These are phyloP conservation scores for Populus deltoides DNA, from an alignment of 345 rosid species.

Conservation along the genomic window DNA sequence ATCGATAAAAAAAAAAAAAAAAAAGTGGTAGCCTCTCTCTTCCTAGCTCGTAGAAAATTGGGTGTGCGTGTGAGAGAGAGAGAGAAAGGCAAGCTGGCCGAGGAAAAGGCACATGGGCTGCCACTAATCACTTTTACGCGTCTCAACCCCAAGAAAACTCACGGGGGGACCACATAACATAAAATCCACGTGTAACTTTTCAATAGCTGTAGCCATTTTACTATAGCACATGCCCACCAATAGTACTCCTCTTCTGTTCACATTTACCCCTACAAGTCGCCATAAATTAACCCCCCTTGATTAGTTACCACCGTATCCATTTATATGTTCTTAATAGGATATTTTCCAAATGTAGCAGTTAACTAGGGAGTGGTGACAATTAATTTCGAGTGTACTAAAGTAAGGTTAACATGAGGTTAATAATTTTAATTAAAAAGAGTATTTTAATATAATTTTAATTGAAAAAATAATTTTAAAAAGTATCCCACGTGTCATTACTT, in stretches of 20 bases:
- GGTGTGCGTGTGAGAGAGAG: background rate
- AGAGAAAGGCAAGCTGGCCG: conserved; percentile 24
- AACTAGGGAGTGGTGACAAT: no score
- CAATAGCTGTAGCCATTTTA: background rate
- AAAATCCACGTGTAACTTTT: conserved; percentile 31
- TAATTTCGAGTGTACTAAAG: background rate
- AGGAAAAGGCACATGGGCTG: conserved; percentile 45
- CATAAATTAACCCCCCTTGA: conserved; percentile 8
- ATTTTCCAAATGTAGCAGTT: no score
- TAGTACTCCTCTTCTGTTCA: background rate
- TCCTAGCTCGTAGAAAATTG: background rate
- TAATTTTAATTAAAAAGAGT: no score
- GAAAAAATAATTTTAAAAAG: no score
- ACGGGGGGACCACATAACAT: conserved; percentile 37
- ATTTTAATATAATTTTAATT: no score
- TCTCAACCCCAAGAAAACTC: conserved; percentile 21
- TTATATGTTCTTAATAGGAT: no score
- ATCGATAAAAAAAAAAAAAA: background rate
- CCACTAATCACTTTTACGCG: conserved; percentile 24
- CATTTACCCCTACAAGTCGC: conserved; percentile 27
- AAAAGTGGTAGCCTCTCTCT: background rate
- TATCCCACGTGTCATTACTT: no score
- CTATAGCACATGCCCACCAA: conserved; percentile 20
- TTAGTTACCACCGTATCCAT: background rate
- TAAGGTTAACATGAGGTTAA: background rate